A percentile compares a stretch with the other conserved stretches of the same genome.
Evolutionary conservation across 139 green algal species (phyloP).

Genomic region (Coelastrella sp.): DNA sequence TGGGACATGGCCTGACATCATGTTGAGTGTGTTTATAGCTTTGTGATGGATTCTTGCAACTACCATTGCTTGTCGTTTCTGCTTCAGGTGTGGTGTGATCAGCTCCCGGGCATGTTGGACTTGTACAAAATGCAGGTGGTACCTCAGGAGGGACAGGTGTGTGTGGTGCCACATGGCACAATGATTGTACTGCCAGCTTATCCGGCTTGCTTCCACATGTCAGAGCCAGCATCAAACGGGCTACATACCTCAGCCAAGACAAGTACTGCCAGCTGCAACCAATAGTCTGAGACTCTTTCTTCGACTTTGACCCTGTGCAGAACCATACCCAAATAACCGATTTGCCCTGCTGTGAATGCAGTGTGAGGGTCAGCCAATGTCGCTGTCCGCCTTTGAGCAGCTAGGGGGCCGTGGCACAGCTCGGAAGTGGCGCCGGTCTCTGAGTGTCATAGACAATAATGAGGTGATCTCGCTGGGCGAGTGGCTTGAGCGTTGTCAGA

Average conservation of each 20-base stretch:
- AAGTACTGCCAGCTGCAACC: too few relatives aligned
- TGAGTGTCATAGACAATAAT: background rate
- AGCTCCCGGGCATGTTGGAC: slow-evolving; percentile 33
- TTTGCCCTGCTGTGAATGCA: background rate
- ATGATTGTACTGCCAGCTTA: background rate
- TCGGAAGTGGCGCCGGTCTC: slow-evolving; percentile 38
- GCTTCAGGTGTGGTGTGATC: slow-evolving; percentile 32
- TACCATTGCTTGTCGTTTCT: too few relatives aligned
- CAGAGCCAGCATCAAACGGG: too few relatives aligned
- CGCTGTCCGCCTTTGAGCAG: slow-evolving; percentile 38
- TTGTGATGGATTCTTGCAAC: too few relatives aligned
- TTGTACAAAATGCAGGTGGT: slow-evolving; percentile 32
- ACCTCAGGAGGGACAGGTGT: slow-evolving; percentile 11
- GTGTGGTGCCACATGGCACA: background rate
- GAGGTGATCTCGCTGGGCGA: slow-evolving; percentile 13
- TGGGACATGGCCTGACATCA: too few relatives aligned
- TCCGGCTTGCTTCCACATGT: too few relatives aligned
- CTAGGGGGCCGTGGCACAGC: slow-evolving; percentile 36
- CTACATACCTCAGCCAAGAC: too few relatives aligned
- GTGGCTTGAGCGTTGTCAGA: slow-evolving; percentile 28
- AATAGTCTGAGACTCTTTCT: too few relatives aligned
- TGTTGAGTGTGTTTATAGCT: background rate
- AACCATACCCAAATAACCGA: too few relatives aligned
- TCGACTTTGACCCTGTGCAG: too few relatives aligned
- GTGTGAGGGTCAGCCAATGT: slow-evolving; percentile 30